Conservation (phyloP, 78 protist species). For the Dictyostelium capitatum region DNA sequence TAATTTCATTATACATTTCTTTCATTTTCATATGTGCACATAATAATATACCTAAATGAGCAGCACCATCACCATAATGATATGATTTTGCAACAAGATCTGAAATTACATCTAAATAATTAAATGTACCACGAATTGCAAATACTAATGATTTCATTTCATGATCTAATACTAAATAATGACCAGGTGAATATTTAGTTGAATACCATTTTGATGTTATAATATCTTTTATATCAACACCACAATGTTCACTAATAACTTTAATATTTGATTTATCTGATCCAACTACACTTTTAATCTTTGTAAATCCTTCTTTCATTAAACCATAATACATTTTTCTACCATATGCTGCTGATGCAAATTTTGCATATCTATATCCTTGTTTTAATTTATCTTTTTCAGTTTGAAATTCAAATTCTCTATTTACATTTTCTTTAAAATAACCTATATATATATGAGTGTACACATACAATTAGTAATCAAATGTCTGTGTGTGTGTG, state of each 20-base stretch:
- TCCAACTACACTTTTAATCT: constrained; percentile 17
- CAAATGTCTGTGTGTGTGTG: background rate
- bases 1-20: constrained; percentile 22
- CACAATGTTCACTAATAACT: constrained; percentile 31
- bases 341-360: constrained; percentile 59
- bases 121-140: constrained; percentile 79
- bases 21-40: constrained; percentile 62
- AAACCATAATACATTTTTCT: constrained; percentile 71
- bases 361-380: constrained; percentile 38
- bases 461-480: background rate
- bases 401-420: constrained; percentile 44
- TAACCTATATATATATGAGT: constrained; percentile 52
- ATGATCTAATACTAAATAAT: constrained; percentile 54
- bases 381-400: constrained; percentile 28
- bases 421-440: constrained; percentile 45
- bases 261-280: constrained; percentile 49
- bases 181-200: constrained; percentile 67
- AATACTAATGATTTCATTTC: constrained; percentile 59
- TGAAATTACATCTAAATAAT: constrained; percentile 71
- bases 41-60: constrained; percentile 69
- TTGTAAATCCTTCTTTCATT: background rate
- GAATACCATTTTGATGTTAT: constrained; percentile 51
- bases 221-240: constrained; percentile 64
- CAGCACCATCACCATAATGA: constrained; percentile 15
- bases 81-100: constrained; percentile 73